A percentile compares a stretch with the other conserved stretches of the same genome.
phyloP scores from a whole-genome alignment of 306 rosid genomes.

The Cicer chorassanicum region DNA sequence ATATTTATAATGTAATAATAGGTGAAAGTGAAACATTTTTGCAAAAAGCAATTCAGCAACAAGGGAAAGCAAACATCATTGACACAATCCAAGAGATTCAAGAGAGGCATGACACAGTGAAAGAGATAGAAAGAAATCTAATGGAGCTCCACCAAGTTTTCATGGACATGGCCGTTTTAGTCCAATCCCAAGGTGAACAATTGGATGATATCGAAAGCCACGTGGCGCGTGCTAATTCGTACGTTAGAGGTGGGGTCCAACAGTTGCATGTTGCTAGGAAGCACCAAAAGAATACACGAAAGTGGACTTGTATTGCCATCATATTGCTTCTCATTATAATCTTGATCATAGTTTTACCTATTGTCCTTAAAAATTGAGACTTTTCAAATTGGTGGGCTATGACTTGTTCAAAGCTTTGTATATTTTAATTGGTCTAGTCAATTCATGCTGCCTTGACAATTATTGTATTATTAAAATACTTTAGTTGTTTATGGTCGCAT shows the following conservation, averaged over 20 bases:
- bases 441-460: constrained; percentile 33
- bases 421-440: constrained; percentile 43
- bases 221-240: constrained; percentile 74
- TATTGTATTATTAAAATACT: constrained; percentile 31
- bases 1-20: constrained; percentile 45
- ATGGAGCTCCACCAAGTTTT: constrained; percentile 89
- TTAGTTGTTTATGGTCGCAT: constrained; percentile 8
- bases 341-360: constrained; percentile 61
- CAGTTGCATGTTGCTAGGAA: constrained; percentile 59
- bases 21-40: constrained; percentile 93
- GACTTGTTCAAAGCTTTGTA: constrained; percentile 36
- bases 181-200: constrained; percentile 83
- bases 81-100: constrained; percentile 86
- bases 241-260: constrained; percentile 65
- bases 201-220: constrained; percentile 88
- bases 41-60: constrained; percentile 84
- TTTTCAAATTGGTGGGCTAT: constrained; percentile 35
- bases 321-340: constrained; percentile 59
- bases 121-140: constrained; percentile 79
- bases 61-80: constrained; percentile 76
- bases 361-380: constrained; percentile 41
- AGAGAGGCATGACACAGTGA: constrained; percentile 87
- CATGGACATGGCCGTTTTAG: constrained; percentile 92
- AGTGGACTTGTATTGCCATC: constrained; percentile 64
- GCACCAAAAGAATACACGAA: constrained; percentile 67